Evolutionary conservation across 495 filamentous ascomycete species (phyloP), one percentile per base, ranked within the genome.

Genomic region (Hypoxylon trugodes): DNA sequence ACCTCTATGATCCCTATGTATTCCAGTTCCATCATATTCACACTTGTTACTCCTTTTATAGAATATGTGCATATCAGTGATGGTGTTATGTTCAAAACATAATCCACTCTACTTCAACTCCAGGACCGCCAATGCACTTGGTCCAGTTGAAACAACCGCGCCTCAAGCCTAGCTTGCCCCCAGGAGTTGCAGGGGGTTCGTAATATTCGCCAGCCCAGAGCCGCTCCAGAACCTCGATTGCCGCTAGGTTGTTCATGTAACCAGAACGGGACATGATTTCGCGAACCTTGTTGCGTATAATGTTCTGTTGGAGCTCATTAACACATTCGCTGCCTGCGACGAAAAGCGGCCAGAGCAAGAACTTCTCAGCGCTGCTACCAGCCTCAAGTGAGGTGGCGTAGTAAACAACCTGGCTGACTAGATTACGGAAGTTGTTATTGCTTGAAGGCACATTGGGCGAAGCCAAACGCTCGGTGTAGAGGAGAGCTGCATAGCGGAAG

Each of bases 311-410:
- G 32, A 87, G 78, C 61, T 91, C 89, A 50, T 89, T 87, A 49
- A 96, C 90, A 70, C 93, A 96, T 77, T 97, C 94, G 18, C 90
- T 92, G 24, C 94, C 93, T 0, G 87, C 89, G 45, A 97, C 89
- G 71, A 97, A 97, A 7, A 97, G 82, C 6, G 94, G 93, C 94
- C 94, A 98, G 1, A 98, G 86, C 19, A 98, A 79, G 67, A 95
- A 96, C 69, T 96, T 94, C 73, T 95, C 90, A 41, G 85, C 81
- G 59, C 74, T 79, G 62, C 80, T 81, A 42, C 80, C 81, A 1
- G 87, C 84, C 58, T 90, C 84, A 18, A 97, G 87, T 46, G 86
- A 86, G 10, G 86, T 86, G 32, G 96, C 88, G 73, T 95, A 92
- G 72, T 87, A 89, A 46, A 97, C 81, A 7, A 93, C 88, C 51